Evolutionary conservation across 805 yeast genomes (phyloP).

Genomic region (Lachancea dasiensis): DNA sequence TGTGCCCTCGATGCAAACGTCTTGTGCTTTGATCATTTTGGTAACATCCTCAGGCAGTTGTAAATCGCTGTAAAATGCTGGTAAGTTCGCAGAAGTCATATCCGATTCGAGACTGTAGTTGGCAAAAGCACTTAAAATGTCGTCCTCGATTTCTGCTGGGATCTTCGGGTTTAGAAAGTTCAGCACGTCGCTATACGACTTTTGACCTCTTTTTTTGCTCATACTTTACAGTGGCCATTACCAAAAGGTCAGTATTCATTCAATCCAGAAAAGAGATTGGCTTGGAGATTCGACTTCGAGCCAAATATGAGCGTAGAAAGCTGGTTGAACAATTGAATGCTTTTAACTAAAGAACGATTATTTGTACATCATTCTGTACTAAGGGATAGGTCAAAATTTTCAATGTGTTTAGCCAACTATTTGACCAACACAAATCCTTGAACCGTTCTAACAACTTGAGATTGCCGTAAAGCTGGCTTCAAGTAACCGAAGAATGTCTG

Average conservation of each 20-base stretch:
- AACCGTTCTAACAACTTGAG: neutral
- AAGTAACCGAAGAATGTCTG: neutral
- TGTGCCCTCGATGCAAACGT: slow-evolving; percentile 37
- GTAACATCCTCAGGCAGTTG: slow-evolving; percentile 29
- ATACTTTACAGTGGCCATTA: neutral
- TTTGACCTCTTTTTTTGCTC: slow-evolving; percentile 8
- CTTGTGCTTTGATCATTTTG: slow-evolving; percentile 24
- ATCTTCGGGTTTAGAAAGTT: slow-evolving; percentile 31
- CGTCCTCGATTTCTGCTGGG: slow-evolving; percentile 41
- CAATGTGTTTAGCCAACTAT: no score
- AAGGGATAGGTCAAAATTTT: slow-evolving; percentile 5
- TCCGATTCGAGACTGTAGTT: slow-evolving; percentile 39
- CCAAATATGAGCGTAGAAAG: no score
- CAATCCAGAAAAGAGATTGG: no score
- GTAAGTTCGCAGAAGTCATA: slow-evolving; percentile 31
- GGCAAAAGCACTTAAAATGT: slow-evolving; percentile 39
- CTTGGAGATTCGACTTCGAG: no score
- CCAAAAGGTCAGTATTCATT: no score
- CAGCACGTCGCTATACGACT: slow-evolving; percentile 21
- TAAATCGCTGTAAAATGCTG: slow-evolving; percentile 27
- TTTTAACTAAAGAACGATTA: neutral
- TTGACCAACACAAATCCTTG: no score
- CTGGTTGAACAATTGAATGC: neutral
- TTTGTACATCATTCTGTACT: slow-evolving; percentile 3
- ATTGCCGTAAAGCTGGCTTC: neutral